Conservation (phyloP, 1,284 basidiomycete species). For the Pulchroboletus neoregius region DNA sequence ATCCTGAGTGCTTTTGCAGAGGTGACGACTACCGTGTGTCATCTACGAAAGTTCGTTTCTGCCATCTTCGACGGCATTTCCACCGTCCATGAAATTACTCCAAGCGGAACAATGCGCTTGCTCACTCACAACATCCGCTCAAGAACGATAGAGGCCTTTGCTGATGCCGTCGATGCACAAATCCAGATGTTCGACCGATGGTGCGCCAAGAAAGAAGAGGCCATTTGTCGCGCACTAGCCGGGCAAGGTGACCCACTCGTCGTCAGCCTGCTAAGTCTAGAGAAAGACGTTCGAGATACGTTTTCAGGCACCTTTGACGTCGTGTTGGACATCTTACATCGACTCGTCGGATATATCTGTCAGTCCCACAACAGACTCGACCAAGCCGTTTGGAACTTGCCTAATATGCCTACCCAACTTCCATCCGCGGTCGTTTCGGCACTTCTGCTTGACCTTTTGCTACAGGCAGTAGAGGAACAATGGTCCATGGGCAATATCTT, state of each 20-base stretch:
- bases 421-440: constrained; percentile 50
- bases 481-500: constrained; percentile 52
- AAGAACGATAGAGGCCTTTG: constrained; percentile 76
- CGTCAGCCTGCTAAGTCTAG: constrained; percentile 65
- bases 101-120: constrained; percentile 19
- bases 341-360: constrained; percentile 29
- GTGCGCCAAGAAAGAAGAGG: constrained; percentile 67
- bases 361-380: constrained; percentile 31
- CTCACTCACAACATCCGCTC: constrained; percentile 34
- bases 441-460: constrained; percentile 59
- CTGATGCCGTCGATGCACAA: constrained; percentile 64
- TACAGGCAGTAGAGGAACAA: constrained; percentile 51
- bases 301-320: constrained; percentile 57
- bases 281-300: constrained; percentile 52
- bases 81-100: constrained; percentile 19
- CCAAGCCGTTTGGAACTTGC: constrained; percentile 40
- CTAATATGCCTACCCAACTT: constrained; percentile 40
- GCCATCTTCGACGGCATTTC: constrained; percentile 38
- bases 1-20: constrained; percentile 55
- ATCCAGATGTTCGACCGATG: constrained; percentile 59
- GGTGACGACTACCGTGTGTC: constrained; percentile 54
- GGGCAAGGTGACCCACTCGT: constrained; percentile 45
- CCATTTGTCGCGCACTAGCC: constrained; percentile 52
- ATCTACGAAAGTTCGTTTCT: constrained; percentile 57
- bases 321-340: constrained; percentile 45